Percentiles rank a stretch among this genome's conserved stretches.
These are phyloP conservation scores for Plicaturopsis crispa DNA, from an alignment of 768 basidiomycete genomes.

Conservation along the genomic window DNA sequence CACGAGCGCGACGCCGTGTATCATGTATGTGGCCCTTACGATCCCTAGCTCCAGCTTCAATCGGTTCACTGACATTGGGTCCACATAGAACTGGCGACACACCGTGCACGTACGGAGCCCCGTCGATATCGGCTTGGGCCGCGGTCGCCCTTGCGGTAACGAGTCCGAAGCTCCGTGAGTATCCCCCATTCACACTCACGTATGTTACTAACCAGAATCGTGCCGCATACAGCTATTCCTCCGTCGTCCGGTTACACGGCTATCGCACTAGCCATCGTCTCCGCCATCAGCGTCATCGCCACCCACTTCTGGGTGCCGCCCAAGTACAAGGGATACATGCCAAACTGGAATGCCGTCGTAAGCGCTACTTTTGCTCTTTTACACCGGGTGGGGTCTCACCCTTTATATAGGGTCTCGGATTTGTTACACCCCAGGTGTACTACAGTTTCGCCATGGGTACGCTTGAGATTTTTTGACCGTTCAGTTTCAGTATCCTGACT, in stretches of 20 bases:
- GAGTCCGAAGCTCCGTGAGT: slow-evolving; percentile 36
- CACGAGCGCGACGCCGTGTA: slow-evolving; percentile 55
- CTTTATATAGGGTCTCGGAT: slow-evolving; percentile 46
- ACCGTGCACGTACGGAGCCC: slow-evolving; percentile 46
- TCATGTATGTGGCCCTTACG: slow-evolving; percentile 28
- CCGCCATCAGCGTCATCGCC: slow-evolving; percentile 34
- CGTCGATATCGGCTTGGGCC: slow-evolving; percentile 48
- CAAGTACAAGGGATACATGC: slow-evolving; percentile 41
- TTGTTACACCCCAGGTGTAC: slow-evolving; percentile 43
- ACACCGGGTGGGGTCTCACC: no score
- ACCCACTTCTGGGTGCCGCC: slow-evolving; percentile 37
- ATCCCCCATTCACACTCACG: neutral
- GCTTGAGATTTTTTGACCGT: no score
- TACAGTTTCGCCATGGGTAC: slow-evolving; percentile 50
- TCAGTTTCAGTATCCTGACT: neutral
- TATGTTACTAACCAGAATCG: neutral
- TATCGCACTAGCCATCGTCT: slow-evolving; percentile 41
- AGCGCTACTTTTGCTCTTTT: no score
- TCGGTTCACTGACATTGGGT: slow-evolving; percentile 16
- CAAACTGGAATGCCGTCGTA: slow-evolving; percentile 51
- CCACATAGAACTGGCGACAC: no score
- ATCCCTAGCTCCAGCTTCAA: slow-evolving; percentile 14
- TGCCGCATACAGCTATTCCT: slow-evolving; percentile 34
- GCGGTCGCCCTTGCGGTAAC: slow-evolving; percentile 49
- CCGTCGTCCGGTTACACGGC: slow-evolving; percentile 50